These are phyloP conservation scores for Verticillium klebahnii DNA, from an alignment of 2,329 filamentous ascomycete species.

Conservation along the genomic window DNA sequence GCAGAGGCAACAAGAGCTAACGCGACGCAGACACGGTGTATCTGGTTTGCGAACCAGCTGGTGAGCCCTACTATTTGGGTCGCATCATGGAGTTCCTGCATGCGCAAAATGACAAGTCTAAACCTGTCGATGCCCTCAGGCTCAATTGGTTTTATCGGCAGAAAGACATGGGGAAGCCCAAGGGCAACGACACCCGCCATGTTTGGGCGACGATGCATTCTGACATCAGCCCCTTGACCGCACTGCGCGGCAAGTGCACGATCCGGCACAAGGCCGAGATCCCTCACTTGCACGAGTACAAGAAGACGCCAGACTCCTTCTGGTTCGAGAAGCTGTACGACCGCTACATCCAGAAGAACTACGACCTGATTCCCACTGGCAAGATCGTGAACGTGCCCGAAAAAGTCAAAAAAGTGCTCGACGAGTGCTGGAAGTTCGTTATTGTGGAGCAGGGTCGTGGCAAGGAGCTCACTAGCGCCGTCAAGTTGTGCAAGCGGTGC, in stretches of 20 bases:
- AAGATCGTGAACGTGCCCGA: slow-evolving; percentile 95
- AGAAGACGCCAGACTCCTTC: slow-evolving; percentile 80
- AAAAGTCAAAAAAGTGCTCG: slow-evolving; percentile 90
- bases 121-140: slow-evolving; percentile 78
- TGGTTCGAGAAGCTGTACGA: slow-evolving; percentile 98
- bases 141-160: slow-evolving; percentile 99
- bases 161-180: slow-evolving; percentile 82
- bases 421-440: slow-evolving; percentile 95
- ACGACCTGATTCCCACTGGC: slow-evolving; percentile 89
- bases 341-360: slow-evolving; percentile 95
- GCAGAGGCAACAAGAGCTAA: neutral
- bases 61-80: slow-evolving; percentile 95
- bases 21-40: slow-evolving; percentile 68
- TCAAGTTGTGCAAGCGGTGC: slow-evolving; percentile 95
- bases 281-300: slow-evolving; percentile 73
- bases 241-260: slow-evolving; percentile 87
- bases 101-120: slow-evolving; percentile 64
- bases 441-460: slow-evolving; percentile 89
- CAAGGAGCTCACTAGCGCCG: slow-evolving; percentile 92
- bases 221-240: slow-evolving; percentile 87
- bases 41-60: slow-evolving; percentile 93
- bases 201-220: slow-evolving; percentile 99
- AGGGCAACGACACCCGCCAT: slow-evolving; percentile 82
- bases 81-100: slow-evolving; percentile 98
- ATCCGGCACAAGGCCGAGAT: slow-evolving; percentile 89